Evolutionary conservation across 192 early-diverging fungal genomes (phyloP).

Genomic region (Umbelopsis isabellina): DNA sequence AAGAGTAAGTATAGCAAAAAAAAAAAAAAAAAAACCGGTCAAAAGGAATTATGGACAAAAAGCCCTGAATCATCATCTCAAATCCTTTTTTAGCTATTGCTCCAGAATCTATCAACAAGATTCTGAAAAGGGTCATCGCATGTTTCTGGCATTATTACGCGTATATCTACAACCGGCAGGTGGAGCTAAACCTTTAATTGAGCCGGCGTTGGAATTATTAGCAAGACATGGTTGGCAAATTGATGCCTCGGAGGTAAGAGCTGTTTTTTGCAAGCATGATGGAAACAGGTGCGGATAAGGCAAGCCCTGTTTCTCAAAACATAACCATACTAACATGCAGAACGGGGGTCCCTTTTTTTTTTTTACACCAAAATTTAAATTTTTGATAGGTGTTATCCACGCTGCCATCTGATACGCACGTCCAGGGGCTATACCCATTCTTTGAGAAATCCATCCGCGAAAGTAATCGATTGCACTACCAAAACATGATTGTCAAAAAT

Average conservation of each 20-base stretch:
- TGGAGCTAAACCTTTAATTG: conserved; percentile 50
- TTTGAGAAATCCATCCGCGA: conserved; percentile 67
- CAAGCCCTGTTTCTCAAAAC: too few relatives aligned
- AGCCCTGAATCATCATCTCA: conserved; percentile 6
- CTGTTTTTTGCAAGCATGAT: too few relatives aligned
- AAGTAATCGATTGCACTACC: conserved; percentile 61
- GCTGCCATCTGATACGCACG: conserved; percentile 28
- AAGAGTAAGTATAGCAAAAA: conserved; percentile 52
- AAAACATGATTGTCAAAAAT: conserved; percentile 72
- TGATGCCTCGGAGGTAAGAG: conserved; percentile 48
- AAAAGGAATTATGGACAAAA: conserved; percentile 11
- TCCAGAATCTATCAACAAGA: conserved; percentile 56
- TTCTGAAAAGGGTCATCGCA: conserved; percentile 50
- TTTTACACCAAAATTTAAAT: neutral
- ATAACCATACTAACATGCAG: too few relatives aligned
- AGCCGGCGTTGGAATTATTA: conserved; percentile 63
- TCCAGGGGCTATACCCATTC: conserved; percentile 53
- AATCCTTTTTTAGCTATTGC: conserved; percentile 60
- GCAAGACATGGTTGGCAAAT: conserved; percentile 70
- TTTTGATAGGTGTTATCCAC: conserved; percentile 30
- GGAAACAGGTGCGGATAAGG: too few relatives aligned
- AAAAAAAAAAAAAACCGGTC: too few relatives aligned
- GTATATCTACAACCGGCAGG: conserved; percentile 60
- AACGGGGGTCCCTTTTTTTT: too few relatives aligned
- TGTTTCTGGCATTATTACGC: conserved; percentile 67